These are phyloP conservation scores for Hypoxylon sp. DNA, from an alignment of 2,329 filamentous ascomycete genomes.

Conservation along the genomic window DNA sequence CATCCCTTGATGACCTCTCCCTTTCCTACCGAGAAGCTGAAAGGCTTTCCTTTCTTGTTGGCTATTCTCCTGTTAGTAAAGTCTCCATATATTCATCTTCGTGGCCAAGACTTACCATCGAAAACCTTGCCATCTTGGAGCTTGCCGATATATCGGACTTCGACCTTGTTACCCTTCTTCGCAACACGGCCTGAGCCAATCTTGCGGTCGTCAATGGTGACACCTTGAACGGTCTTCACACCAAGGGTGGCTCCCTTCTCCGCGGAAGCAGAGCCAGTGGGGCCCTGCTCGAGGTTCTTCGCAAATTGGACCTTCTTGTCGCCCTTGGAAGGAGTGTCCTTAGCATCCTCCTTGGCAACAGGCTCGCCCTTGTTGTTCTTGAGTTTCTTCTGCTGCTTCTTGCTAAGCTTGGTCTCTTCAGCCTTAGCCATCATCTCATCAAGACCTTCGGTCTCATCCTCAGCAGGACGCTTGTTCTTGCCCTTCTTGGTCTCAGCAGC, in stretches of 20 bases:
- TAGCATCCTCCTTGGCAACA: constrained; percentile 72
- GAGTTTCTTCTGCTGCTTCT: constrained; percentile 98
- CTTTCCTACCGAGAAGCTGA: constrained; percentile 93
- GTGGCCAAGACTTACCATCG: constrained; percentile 75
- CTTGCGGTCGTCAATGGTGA: constrained; percentile 97
- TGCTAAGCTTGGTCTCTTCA: constrained; percentile 83
- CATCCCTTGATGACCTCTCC: constrained; percentile 99
- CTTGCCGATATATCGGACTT: constrained; percentile 99
- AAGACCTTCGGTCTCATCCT: constrained; percentile 77
- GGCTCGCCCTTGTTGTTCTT: constrained; percentile 99
- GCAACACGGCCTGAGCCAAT: constrained; percentile 84
- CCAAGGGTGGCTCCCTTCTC: constrained; percentile 72
- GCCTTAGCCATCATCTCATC: constrained; percentile 89
- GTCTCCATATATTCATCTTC: constrained; percentile 62
- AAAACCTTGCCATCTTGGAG: constrained; percentile 95
- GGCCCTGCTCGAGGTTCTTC: constrained; percentile 98
- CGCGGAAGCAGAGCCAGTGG: constrained; percentile 76
- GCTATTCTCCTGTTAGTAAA: constrained; percentile 65
- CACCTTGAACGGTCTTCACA: constrained; percentile 86
- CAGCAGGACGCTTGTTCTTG: constrained; percentile 95
- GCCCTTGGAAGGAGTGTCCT: constrained; percentile 65
- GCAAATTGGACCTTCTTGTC: constrained; percentile 99
- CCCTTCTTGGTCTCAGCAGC: constrained; percentile 71
- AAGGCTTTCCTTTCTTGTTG: constrained; percentile 99
- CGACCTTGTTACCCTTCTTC: constrained; percentile 91